phyloP scores from a whole-genome alignment of 2,329 filamentous ascomycete genomes.

The Volutella citrinella region DNA sequence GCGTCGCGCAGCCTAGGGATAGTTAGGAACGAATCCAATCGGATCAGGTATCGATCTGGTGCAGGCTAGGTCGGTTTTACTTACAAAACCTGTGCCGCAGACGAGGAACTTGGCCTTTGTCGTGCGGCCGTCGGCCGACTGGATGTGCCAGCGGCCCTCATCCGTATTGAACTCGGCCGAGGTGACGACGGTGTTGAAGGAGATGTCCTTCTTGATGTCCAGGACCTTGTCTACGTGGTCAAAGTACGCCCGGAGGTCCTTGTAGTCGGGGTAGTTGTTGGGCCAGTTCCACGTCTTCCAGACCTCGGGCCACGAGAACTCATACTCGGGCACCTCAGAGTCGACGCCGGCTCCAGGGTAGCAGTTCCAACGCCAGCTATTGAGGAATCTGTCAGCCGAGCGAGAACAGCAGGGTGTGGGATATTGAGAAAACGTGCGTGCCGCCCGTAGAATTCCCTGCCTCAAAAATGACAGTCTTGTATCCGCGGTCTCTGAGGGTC shows the following conservation, averaged over 20 bases:
- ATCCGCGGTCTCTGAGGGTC: slow-evolving; percentile 47
- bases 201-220: slow-evolving; percentile 53
- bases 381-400: no score
- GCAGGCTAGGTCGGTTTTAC: no score
- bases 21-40: no score
- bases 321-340: slow-evolving; percentile 50
- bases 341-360: slow-evolving; percentile 56
- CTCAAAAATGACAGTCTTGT: slow-evolving; percentile 49
- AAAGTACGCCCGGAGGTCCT: slow-evolving; percentile 56
- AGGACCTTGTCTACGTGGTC: slow-evolving; percentile 55
- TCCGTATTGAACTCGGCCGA: slow-evolving; percentile 48
- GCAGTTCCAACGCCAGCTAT: slow-evolving; percentile 51
- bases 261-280: slow-evolving; percentile 47
- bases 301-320: slow-evolving; percentile 50
- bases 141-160: slow-evolving; percentile 46
- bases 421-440: slow-evolving; percentile 19
- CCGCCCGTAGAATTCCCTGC: slow-evolving; percentile 50
- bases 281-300: slow-evolving; percentile 57
- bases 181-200: slow-evolving; percentile 54
- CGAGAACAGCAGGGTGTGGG: no score
- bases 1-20: slow-evolving; percentile 49
- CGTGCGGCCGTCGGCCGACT: slow-evolving; percentile 46
- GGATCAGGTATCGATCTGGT: not conserved
- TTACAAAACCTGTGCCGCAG: slow-evolving; percentile 50
- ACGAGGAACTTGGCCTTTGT: slow-evolving; percentile 51